These are phyloP conservation scores for Ogataea thermomethanolica DNA, from an alignment of 805 yeast genomes.

Conservation along the genomic window DNA sequence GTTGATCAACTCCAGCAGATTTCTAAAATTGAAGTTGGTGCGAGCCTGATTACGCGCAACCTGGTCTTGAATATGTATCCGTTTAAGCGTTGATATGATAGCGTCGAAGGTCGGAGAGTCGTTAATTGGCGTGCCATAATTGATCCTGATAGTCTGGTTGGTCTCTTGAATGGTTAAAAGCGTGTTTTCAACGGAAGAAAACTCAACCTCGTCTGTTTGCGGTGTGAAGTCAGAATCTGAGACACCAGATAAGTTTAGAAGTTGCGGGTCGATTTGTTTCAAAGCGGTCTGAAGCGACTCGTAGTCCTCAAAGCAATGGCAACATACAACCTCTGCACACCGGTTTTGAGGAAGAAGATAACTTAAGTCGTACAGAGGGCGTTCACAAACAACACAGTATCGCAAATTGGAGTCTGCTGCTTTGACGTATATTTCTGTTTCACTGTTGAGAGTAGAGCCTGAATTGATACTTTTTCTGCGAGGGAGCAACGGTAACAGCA, in stretches of 20 bases:
- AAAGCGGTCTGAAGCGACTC: constrained; percentile 15
- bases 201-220: constrained; percentile 1
- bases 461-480: constrained; percentile 15
- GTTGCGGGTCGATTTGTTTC: constrained; percentile 3
- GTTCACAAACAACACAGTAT: constrained; percentile 67
- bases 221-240: constrained; percentile 1
- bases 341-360: constrained; percentile 28
- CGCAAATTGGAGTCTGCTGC: constrained; percentile 33
- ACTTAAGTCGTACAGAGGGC: constrained; percentile 63
- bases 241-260: not conserved
- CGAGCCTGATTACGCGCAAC: not conserved
- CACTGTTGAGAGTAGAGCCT: constrained; percentile 15
- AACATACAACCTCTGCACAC: constrained; percentile 57
- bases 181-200: constrained; percentile 2
- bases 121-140: not conserved
- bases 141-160: constrained; percentile 3
- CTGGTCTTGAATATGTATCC: constrained; percentile 4
- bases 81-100: constrained; percentile 5
- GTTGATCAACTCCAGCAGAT: too few species aligned
- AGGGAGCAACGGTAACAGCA: constrained; percentile 4
- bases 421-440: constrained; percentile 21
- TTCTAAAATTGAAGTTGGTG: not conserved
- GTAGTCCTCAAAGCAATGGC: constrained; percentile 50
- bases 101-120: constrained; percentile 5
- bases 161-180: not conserved